phyloP scores from a whole-genome alignment of 2,329 filamentous ascomycete genomes.

The Arthrocladium fulminans region DNA sequence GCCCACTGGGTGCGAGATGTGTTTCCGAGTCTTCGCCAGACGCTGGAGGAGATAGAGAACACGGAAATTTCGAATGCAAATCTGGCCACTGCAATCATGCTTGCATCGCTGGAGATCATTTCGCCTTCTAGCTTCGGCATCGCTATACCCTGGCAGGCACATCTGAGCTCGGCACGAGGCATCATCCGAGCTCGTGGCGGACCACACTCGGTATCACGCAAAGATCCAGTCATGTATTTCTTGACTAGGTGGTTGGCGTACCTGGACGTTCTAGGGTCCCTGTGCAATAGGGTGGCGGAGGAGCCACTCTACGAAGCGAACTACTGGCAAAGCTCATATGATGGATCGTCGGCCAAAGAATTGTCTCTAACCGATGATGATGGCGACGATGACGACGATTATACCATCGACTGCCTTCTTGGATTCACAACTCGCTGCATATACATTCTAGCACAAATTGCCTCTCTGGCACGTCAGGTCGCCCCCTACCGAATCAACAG shows the following conservation, averaged over 20 bases:
- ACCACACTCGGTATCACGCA: constrained; percentile 43
- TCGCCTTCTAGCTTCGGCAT: constrained; percentile 73
- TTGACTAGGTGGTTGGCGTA: constrained; percentile 77
- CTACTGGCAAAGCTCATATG: constrained; percentile 35
- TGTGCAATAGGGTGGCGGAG: constrained; percentile 52
- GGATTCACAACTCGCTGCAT: constrained; percentile 68
- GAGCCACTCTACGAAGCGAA: constrained; percentile 43
- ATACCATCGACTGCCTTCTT: constrained; percentile 69
- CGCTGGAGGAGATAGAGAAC: constrained; percentile 60
- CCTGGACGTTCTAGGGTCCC: constrained; percentile 66
- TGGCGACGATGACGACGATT: constrained; percentile 50
- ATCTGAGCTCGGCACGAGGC: constrained; percentile 65
- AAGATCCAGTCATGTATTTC: constrained; percentile 60
- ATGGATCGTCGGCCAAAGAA: constrained; percentile 23
- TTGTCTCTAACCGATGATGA: constrained; percentile 35
- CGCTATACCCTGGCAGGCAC: constrained; percentile 70
- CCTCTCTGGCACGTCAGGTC: constrained; percentile 60
- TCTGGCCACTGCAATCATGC: constrained; percentile 74
- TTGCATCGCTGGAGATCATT: constrained; percentile 74
- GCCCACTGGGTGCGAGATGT: constrained; percentile 69
- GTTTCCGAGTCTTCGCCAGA: constrained; percentile 56
- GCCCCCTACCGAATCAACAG: constrained; percentile 55
- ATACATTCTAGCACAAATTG: constrained; percentile 61
- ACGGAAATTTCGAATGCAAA: constrained; percentile 63
- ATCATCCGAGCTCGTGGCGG: constrained; percentile 62